Percentiles rank a stretch among this genome's conserved stretches.
These are phyloP conservation scores for Pulveroboletus sp. DNA, from an alignment of 768 basidiomycete genomes.

Conservation along the genomic window DNA sequence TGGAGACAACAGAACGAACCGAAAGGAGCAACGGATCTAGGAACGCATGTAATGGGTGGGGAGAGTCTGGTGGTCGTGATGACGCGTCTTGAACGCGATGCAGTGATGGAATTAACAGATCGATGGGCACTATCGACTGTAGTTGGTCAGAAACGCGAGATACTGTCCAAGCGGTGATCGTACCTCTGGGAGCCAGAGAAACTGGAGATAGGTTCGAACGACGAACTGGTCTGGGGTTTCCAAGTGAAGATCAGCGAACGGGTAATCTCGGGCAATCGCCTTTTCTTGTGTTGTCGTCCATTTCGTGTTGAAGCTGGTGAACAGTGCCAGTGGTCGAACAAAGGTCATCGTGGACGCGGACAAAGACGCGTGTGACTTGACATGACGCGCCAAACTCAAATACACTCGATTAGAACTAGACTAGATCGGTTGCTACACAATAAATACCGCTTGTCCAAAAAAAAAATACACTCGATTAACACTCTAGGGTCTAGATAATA, in stretches of 20 bases:
- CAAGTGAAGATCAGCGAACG: slow-evolving; percentile 41
- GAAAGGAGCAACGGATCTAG: slow-evolving; percentile 67
- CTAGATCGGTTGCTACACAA: no score
- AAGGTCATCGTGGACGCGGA: slow-evolving; percentile 13
- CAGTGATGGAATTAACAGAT: slow-evolving; percentile 53
- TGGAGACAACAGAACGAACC: slow-evolving; percentile 48
- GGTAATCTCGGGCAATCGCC: slow-evolving; percentile 52
- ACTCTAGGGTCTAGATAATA: not conserved
- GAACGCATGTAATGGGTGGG: slow-evolving; percentile 55
- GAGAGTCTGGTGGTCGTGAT: slow-evolving; percentile 28
- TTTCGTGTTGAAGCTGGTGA: slow-evolving; percentile 26
- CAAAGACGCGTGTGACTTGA: not conserved
- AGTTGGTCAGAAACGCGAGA: slow-evolving; percentile 11
- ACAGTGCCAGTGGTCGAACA: slow-evolving; percentile 20
- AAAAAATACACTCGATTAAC: no score
- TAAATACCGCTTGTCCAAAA: no score
- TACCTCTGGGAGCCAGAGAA: slow-evolving; percentile 78
- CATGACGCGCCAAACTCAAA: no score
- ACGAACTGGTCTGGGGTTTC: slow-evolving; percentile 58
- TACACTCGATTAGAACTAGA: no score
- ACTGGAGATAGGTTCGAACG: slow-evolving; percentile 67
- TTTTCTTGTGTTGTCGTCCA: slow-evolving; percentile 66
- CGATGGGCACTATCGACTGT: slow-evolving; percentile 72
- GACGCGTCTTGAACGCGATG: slow-evolving; percentile 43
- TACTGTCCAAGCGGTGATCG: not conserved